Percentiles rank a stretch among this genome's conserved stretches.
Conservation (phyloP, 2,329 filamentous ascomycete genomes). For the Nannizziopsis arthrosporioides region DNA sequence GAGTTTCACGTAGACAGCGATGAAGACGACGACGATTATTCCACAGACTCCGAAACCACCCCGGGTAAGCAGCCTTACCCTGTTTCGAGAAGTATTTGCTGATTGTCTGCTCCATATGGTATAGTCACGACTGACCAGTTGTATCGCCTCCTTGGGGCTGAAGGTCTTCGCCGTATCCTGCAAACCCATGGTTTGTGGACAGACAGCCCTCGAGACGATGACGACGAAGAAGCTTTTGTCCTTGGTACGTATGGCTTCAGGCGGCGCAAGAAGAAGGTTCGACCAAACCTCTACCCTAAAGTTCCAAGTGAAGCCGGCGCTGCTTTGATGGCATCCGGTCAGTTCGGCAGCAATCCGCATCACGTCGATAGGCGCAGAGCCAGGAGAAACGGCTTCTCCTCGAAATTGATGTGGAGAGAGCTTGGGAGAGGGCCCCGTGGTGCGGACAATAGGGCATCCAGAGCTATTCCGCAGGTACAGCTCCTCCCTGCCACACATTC, state of each 20-base stretch:
- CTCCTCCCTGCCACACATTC: too few species aligned
- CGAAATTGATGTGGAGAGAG: constrained; percentile 68
- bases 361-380: constrained; percentile 41
- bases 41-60: constrained; percentile 13
- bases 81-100: background rate
- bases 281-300: constrained; percentile 56
- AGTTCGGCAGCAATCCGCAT: constrained; percentile 60
- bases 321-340: constrained; percentile 69
- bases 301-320: constrained; percentile 67
- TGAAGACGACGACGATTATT: constrained; percentile 7
- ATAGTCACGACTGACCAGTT: constrained; percentile 35
- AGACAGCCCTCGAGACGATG: constrained; percentile 14
- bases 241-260: constrained; percentile 23
- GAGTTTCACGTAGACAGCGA: constrained; percentile 22
- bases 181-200: constrained; percentile 24
- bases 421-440: constrained; percentile 55
- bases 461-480: constrained; percentile 55
- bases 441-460: constrained; percentile 49
- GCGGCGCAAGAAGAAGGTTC: constrained; percentile 36
- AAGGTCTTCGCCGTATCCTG: constrained; percentile 44
- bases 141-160: constrained; percentile 43
- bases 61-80: constrained; percentile 17
- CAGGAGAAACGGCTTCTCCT: constrained; percentile 50
- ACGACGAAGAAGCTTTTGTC: constrained; percentile 20
- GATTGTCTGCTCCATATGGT: background rate